Evolutionary conservation across 371 early-diverging fungal species (phyloP).

Genomic region (Haplosporangium sp.): DNA sequence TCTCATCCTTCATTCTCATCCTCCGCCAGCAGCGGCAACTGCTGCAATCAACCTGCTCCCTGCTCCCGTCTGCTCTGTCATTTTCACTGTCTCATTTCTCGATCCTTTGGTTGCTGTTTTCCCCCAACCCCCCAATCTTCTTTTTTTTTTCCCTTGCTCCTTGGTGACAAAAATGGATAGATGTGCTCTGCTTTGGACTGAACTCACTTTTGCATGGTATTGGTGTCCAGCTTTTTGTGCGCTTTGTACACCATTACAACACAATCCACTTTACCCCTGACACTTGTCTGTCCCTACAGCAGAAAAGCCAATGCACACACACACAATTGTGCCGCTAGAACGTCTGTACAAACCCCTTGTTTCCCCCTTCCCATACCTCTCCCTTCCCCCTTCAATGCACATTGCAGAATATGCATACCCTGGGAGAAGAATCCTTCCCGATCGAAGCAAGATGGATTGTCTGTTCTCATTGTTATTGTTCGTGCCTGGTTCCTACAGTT

Average conservation of each 20-base stretch:
- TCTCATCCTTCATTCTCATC: no score
- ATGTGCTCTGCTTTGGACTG: constrained; percentile 11
- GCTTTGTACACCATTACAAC: not conserved
- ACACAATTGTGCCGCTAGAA: not conserved
- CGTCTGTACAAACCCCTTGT: constrained; percentile 16
- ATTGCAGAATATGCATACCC: constrained; percentile 13
- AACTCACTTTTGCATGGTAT: constrained; percentile 4
- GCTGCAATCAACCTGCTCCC: no score
- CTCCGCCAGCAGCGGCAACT: no score
- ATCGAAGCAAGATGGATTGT: not conserved
- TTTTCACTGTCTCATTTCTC: not conserved
- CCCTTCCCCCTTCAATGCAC: not conserved
- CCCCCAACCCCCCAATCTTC: constrained; percentile 18
- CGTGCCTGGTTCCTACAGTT: not conserved
- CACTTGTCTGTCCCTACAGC: not conserved
- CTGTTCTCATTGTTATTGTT: not conserved
- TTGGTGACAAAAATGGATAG: constrained; percentile 21
- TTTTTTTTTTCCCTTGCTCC: constrained; percentile 5
- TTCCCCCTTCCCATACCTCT: not conserved
- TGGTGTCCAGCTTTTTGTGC: not conserved
- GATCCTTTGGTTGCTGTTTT: not conserved
- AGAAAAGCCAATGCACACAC: not conserved
- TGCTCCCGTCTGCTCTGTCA: not conserved
- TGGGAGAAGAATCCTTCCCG: constrained; percentile 23
- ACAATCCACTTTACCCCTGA: not conserved